A percentile compares a stretch with the other conserved stretches of the same genome.
These are phyloP conservation scores for Cadophora luteo-olivacea DNA, from an alignment of 2,329 filamentous ascomycete genomes.

Conservation along the genomic window DNA sequence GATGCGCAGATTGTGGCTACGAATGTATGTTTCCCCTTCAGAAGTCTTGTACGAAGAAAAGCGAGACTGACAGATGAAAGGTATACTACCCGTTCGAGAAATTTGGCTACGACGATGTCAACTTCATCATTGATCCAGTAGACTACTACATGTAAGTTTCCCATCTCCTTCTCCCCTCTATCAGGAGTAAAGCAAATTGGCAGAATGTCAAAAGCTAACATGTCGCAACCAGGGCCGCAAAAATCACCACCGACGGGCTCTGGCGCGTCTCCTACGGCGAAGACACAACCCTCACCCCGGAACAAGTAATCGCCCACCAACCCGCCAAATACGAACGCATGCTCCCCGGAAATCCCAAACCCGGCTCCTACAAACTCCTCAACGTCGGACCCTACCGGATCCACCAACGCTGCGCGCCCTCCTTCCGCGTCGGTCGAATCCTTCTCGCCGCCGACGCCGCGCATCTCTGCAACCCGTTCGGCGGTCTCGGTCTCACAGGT, in stretches of 20 bases:
- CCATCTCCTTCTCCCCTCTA: too few species aligned
- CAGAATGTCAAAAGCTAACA: too few species aligned
- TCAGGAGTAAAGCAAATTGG: too few species aligned
- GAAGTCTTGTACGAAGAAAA: neutral
- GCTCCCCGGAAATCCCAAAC: conserved; percentile 64
- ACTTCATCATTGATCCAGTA: conserved; percentile 67
- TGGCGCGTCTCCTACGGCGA: conserved; percentile 72
- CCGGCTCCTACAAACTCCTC: conserved; percentile 60
- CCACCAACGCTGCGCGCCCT: conserved; percentile 54
- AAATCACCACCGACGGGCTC: conserved; percentile 62
- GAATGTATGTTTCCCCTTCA: conserved; percentile 51
- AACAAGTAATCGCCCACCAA: conserved; percentile 60
- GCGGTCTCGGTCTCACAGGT: conserved; percentile 67
- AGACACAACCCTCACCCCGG: conserved; percentile 55
- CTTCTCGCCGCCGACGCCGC: conserved; percentile 57
- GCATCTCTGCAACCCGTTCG: conserved; percentile 58
- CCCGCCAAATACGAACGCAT: conserved; percentile 62
- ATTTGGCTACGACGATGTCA: conserved; percentile 60
- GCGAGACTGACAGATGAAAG: conserved; percentile 44
- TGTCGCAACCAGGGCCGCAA: too few species aligned
- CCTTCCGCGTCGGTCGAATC: conserved; percentile 53
- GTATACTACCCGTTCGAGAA: conserved; percentile 67
- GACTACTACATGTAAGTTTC: conserved; percentile 60
- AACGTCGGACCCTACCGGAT: conserved; percentile 58
- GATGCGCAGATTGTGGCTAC: conserved; percentile 67